Percentiles rank a stretch among this genome's conserved stretches.
Conservation (phyloP, 2,329 filamentous ascomycete genomes). For the Nakataea oryzae region DNA sequence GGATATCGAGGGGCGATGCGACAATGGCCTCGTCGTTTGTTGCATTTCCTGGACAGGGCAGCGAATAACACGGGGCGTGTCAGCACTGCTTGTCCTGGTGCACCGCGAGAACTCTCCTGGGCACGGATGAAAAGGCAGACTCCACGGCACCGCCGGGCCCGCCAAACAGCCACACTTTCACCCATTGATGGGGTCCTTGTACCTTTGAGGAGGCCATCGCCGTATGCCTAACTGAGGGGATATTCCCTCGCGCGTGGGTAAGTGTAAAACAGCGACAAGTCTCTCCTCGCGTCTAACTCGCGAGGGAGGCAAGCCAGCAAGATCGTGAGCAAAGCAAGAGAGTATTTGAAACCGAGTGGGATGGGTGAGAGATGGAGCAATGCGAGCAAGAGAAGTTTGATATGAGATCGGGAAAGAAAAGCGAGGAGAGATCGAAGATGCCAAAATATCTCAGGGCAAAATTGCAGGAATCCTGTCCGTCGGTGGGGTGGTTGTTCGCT, state of each 20-base stretch:
- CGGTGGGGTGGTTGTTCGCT: not conserved
- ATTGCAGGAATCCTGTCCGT: not conserved
- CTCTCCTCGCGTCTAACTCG: slow-evolving; percentile 4
- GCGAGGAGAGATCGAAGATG: not conserved
- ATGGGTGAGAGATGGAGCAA: slow-evolving; percentile 8
- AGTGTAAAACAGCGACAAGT: slow-evolving; percentile 6
- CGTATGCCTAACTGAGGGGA: slow-evolving; percentile 17
- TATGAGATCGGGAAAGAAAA: not conserved
- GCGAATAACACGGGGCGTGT: slow-evolving; percentile 18
- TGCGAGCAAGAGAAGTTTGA: not conserved
- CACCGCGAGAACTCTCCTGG: not conserved
- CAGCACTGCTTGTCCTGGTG: slow-evolving; percentile 20
- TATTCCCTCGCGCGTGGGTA: slow-evolving; percentile 15
- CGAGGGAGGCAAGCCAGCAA: not conserved
- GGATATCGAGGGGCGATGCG: slow-evolving; percentile 50
- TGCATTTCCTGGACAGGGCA: slow-evolving; percentile 44
- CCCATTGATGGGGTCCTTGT: slow-evolving; percentile 15
- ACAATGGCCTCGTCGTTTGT: slow-evolving; percentile 56
- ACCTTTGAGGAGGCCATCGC: slow-evolving; percentile 56
- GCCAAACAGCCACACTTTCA: not conserved
- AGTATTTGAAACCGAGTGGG: slow-evolving; percentile 8
- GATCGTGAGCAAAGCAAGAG: slow-evolving; percentile 13
- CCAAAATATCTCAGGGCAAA: not conserved
- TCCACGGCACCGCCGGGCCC: not conserved
- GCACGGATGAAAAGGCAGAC: not conserved